Evolutionary conservation across 148 eudicot species (phyloP), one percentile per base, ranked within the genome.

Genomic region (Arctostaphylos glauca): DNA sequence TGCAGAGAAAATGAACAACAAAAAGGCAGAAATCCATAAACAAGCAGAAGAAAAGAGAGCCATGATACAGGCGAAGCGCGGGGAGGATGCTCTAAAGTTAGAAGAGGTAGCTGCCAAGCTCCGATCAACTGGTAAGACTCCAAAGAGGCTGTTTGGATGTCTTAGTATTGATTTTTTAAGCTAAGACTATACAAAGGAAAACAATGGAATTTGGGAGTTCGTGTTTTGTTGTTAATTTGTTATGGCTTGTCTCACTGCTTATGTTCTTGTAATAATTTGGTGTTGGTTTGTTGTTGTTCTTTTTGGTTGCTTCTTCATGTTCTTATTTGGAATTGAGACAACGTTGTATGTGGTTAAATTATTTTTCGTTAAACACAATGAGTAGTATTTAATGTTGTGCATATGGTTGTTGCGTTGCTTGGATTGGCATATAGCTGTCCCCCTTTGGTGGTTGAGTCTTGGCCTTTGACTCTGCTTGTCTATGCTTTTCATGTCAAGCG

Each of bases 21-120:
- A 89, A 74, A 85, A 72, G 16, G 94, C 90, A 13, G 87, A 79
- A 70, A 77, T 94, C 46, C 95, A 92, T 87, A 88, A 83, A 83
- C 76, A 64, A 71, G 92, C 95, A 15, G 89, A 92, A 85, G 95
- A 94, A 56, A 93, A 89, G 84, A 89, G 87, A 53, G 97, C 91
- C 3, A 81, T 78, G 84, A 73, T 91, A 15, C 87, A 90, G 79
- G 94, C 93, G 5, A 85, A 87, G 59, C 87, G 86, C 21, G 90
- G 88, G n/a, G 91, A 91, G 83, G 89, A 90, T 4, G 58, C 86
- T 44, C 83, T 94, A 38, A 92, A 89, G 82, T 85, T 89, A 5
- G 93, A 92, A 71, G 93, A 89, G 81, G 58, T 0, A 6, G 92
- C 94, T 80, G 92, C 89, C 5, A 92, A 90, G 67, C 90, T 52